A percentile compares a stretch with the other conserved stretches of the same genome.
These are phyloP conservation scores for Peronospora destructor DNA, from an alignment of 352 stramenopile species.

Conservation along the genomic window DNA sequence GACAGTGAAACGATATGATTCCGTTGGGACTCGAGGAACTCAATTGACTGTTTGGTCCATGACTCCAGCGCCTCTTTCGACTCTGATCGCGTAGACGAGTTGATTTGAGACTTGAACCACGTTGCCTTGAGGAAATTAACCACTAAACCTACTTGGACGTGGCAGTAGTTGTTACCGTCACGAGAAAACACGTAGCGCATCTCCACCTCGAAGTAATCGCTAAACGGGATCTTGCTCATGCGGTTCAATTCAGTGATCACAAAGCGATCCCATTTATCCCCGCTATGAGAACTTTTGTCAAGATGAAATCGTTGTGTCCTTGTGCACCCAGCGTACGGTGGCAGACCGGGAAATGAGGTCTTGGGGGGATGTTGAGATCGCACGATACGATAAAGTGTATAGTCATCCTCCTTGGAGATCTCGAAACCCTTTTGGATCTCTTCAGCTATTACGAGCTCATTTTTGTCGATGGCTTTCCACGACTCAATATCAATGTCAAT, in stretches of 20 bases:
- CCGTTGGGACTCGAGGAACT: constrained; percentile 37
- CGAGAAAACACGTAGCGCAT: constrained; percentile 71
- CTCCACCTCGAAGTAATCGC: constrained; percentile 81
- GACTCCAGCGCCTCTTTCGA: constrained; percentile 59
- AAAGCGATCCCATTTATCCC: constrained; percentile 48
- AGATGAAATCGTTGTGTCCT: constrained; percentile 45
- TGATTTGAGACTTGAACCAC: constrained; percentile 82
- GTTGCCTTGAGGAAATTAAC: constrained; percentile 78
- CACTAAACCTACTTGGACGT: constrained; percentile 58
- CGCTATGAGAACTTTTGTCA: constrained; percentile 33
- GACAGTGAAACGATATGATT: constrained; percentile 21
- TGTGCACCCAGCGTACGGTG: constrained; percentile 42
- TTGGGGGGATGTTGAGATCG: constrained; percentile 53
- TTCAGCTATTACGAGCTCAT: constrained; percentile 9
- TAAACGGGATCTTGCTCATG: constrained; percentile 74
- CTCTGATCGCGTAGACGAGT: constrained; percentile 66
- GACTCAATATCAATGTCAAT: constrained; percentile 60
- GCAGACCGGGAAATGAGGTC: constrained; percentile 51
- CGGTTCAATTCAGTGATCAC: constrained; percentile 57
- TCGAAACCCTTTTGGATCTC: constrained; percentile 34
- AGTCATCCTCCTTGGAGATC: constrained; percentile 48
- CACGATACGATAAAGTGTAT: constrained; percentile 40
- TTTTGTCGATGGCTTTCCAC: constrained; percentile 41
- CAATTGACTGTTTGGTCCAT: constrained; percentile 48
- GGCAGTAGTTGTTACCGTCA: constrained; percentile 68